phyloP scores from a whole-genome alignment of 2,329 filamentous ascomycete species.

The Diaporthe sp. region DNA sequence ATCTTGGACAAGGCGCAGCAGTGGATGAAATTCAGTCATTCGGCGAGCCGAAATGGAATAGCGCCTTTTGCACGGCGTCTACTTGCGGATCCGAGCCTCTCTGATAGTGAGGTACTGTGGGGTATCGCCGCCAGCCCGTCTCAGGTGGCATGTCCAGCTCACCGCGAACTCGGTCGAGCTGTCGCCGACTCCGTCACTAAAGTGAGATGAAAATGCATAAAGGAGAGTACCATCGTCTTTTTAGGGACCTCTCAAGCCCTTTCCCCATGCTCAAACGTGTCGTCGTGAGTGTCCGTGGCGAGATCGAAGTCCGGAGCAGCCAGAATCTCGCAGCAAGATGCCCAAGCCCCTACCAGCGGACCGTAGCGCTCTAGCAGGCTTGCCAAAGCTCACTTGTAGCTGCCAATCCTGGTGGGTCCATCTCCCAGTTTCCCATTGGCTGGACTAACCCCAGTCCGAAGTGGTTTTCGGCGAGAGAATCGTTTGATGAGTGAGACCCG shows the following conservation, averaged over 20 bases:
- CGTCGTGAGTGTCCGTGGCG: background rate
- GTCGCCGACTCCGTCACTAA: too few relatives aligned
- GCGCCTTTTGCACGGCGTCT: constrained; percentile 28
- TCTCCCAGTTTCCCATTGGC: constrained; percentile 21
- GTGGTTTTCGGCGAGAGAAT: constrained; percentile 41
- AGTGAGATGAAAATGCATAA: too few relatives aligned
- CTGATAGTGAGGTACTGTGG: constrained; percentile 34
- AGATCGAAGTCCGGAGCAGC: background rate
- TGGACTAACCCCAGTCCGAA: background rate
- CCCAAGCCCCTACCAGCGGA: background rate
- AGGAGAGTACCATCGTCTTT: background rate
- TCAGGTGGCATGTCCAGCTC: background rate
- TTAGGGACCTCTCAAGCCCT: background rate
- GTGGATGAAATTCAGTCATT: constrained; percentile 24
- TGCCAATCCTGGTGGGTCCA: constrained; percentile 1
- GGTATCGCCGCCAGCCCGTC: background rate
- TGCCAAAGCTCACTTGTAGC: constrained; percentile 1
- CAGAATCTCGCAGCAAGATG: background rate
- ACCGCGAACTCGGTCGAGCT: background rate
- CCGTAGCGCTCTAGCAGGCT: constrained; percentile 12
- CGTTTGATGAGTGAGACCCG: constrained; percentile 33
- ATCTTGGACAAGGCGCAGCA: constrained; percentile 34
- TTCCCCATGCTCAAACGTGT: too few relatives aligned
- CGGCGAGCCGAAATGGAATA: constrained; percentile 42
- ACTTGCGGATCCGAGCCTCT: background rate